Conservation (phyloP, 257 asterid genomes). For the Cynanchum wilfordii region DNA sequence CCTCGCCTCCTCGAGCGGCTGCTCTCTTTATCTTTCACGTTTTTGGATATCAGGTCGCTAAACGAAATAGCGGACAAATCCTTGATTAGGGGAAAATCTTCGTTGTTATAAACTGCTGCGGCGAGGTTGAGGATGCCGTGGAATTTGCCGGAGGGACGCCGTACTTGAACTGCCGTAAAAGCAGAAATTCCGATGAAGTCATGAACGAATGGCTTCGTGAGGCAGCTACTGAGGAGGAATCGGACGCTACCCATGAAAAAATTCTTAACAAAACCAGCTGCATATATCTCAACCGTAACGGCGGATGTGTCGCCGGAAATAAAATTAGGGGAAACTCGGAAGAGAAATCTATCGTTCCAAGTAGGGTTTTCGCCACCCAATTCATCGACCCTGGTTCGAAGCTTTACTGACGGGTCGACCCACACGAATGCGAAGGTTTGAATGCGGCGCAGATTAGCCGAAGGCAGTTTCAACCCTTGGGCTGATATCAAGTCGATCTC, state of each 20-base stretch:
- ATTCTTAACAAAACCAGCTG: slow-evolving; percentile 64
- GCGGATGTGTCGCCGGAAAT: slow-evolving; percentile 73
- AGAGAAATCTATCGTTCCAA: slow-evolving; percentile 92
- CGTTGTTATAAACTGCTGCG: slow-evolving; percentile 41
- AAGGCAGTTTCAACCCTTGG: slow-evolving; percentile 65
- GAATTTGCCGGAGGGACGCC: slow-evolving; percentile 80
- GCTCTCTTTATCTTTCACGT: slow-evolving; percentile 30
- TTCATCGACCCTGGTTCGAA: slow-evolving; percentile 63
- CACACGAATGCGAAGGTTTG: slow-evolving; percentile 75
- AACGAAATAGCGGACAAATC: slow-evolving; percentile 60
- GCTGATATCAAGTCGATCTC: slow-evolving; percentile 94
- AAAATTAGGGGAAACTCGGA: slow-evolving; percentile 64
- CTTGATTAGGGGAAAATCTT: slow-evolving; percentile 47
- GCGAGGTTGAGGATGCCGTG: slow-evolving; percentile 81
- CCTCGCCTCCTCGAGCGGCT: slow-evolving; percentile 38
- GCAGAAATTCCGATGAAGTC: slow-evolving; percentile 39
- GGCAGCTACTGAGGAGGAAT: slow-evolving; percentile 58
- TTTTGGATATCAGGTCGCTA: slow-evolving; percentile 45
- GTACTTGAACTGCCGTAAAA: slow-evolving; percentile 74
- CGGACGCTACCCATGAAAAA: slow-evolving; percentile 70
- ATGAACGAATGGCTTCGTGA: slow-evolving; percentile 9
- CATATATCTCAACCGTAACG: slow-evolving; percentile 68
- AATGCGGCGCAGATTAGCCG: slow-evolving; percentile 52
- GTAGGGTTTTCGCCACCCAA: slow-evolving; percentile 74
- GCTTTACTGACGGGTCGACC: slow-evolving; percentile 62